phyloP scores from a whole-genome alignment of 2,329 filamentous ascomycete species.

The Penicillium vulpinum region DNA sequence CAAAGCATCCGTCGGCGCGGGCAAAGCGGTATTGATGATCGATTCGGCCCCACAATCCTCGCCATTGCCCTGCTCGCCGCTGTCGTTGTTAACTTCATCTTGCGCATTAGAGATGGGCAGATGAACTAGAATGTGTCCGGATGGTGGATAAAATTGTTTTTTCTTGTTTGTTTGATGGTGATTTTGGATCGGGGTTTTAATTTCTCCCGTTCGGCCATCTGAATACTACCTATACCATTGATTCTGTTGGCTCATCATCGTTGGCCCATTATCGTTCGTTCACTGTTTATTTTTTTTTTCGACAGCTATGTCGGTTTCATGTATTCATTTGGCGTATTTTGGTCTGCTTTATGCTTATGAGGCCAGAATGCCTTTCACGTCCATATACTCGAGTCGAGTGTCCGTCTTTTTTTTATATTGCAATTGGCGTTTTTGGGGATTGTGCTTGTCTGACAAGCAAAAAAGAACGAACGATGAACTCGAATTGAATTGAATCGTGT shows the following conservation, averaged over 20 bases:
- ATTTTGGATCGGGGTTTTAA: neutral
- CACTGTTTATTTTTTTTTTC: neutral
- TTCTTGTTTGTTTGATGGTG: neutral
- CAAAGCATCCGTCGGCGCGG: constrained; percentile 88
- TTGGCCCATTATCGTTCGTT: neutral
- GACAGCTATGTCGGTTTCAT: neutral
- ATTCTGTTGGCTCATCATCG: neutral
- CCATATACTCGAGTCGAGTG: constrained; percentile 1
- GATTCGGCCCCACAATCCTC: constrained; percentile 87
- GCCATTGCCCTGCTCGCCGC: constrained; percentile 82
- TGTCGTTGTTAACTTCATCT: constrained; percentile 93
- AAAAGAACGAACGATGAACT: neutral
- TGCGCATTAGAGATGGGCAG: constrained; percentile 54
- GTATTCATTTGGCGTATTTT: constrained; percentile 1
- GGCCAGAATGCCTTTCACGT: neutral
- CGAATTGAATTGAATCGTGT: neutral
- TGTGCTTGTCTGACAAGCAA: neutral
- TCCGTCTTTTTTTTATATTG: neutral
- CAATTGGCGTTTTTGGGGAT: neutral
- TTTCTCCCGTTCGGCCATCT: neutral
- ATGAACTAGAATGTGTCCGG: constrained; percentile 10
- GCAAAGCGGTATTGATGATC: constrained; percentile 94
- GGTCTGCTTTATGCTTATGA: constrained; percentile 6
- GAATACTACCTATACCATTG: neutral
- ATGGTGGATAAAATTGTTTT: neutral